Conservation (phyloP, 441 rosid species). For the Flueggea neowawraea region DNA sequence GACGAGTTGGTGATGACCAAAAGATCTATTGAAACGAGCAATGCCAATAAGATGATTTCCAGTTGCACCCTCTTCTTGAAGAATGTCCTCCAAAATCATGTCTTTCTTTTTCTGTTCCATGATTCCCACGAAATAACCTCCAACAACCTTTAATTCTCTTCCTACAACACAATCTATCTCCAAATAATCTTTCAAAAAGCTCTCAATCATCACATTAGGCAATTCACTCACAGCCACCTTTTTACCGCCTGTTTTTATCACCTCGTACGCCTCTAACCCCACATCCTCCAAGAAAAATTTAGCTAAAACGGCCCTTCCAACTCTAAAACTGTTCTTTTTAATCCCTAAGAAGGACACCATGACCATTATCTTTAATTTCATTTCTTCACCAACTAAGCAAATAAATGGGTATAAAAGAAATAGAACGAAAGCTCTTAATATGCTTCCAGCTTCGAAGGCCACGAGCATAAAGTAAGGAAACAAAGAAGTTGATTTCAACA, state of each 20-base stretch:
- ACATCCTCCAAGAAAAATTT: conserved; percentile 88
- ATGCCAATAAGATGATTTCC: conserved; percentile 46
- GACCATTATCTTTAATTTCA: conserved; percentile 51
- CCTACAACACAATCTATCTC: conserved; percentile 61
- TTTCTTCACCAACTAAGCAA: conserved; percentile 40
- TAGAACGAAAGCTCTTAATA: conserved; percentile 61
- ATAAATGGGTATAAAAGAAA: conserved; percentile 52
- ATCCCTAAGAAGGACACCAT: conserved; percentile 75
- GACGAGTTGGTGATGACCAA: conserved; percentile 52
- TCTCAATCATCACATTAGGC: conserved; percentile 81
- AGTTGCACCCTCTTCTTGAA: conserved; percentile 34
- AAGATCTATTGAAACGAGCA: conserved; percentile 42
- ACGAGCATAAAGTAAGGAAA: conserved; percentile 90
- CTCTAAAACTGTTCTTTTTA: conserved; percentile 50
- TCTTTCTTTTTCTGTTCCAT: conserved; percentile 44
- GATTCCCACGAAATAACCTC: conserved; percentile 57
- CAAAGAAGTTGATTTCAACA: conserved; percentile 55
- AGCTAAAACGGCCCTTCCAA: conserved; percentile 79
- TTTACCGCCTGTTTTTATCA: conserved; percentile 34
- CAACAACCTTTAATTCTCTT: conserved; percentile 51
- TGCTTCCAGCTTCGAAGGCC: conserved; percentile 80
- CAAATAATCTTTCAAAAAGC: conserved; percentile 65
- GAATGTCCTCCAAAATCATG: conserved; percentile 36
- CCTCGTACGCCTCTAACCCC: conserved; percentile 47
- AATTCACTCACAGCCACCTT: conserved; percentile 65